Evolutionary conservation across 202 grass and related monocot species (phyloP), one percentile per base, ranked within the genome.

Genomic region (Saccharum hybrid): DNA sequence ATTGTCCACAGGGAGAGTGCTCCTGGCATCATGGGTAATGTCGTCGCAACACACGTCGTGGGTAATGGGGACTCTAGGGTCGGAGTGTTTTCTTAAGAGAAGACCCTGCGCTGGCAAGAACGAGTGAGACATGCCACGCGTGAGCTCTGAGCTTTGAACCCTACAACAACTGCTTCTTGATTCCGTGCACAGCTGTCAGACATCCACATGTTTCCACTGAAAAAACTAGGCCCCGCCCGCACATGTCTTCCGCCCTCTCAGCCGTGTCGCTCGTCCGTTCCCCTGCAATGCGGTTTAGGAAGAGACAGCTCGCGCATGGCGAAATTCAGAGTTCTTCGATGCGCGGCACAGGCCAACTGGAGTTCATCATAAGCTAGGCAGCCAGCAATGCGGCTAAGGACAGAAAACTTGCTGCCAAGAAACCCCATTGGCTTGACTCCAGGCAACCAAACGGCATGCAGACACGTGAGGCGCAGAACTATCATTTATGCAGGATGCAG

Each of bases 81-180:
- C 43, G 15, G 15, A 38, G n/a, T 26, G 12, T 40, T 19, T 42
- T 33, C 36, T 71, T 0, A 26, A 26, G 26, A 26, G 26, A 13
- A 36, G 34, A 36, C 34, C 3, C 19, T 26, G 33, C 28, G 39
- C 19, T 16, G 30, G 41, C 69, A 51, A 74, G 57, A 51, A 42
- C 15, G 41, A 42, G 9, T n/a, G n/a, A 75, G 59, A 83, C 60
- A 83, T 66, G 43, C 61, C 81, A 75, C 36, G 60, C 62, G 16
- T 49, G 14, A 38, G 2, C 19, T 33, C 11, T 74, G 19, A 26
- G 4, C 19, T 43, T 18, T 74, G 30, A 56, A 9, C 59, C 31
- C 57, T 31, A 18, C 38, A 14, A 52, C 48, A 49, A 12, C 40
- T 11, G 4, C 8, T 14, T 10, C 70, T 66, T 28, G 19, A 12